Base-by-base conservation (phyloP, 305 asterid genomes). In the Ilex paraguariensis region DNA sequence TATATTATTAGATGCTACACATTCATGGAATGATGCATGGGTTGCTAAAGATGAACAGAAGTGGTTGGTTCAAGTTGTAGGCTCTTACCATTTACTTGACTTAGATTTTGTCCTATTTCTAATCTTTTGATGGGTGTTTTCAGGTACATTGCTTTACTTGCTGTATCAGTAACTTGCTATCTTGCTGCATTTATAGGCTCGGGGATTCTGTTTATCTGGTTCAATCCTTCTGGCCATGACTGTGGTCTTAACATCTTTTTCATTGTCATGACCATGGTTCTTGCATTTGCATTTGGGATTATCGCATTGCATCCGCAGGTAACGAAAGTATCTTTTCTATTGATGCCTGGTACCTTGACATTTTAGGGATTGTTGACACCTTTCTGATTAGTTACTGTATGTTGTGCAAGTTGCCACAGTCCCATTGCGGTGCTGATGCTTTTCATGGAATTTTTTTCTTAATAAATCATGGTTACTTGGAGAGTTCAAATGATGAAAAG, bases 1-100 rank as follows among this genome's bases (percentile, higher is more conserved):
- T 58, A 70, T 93, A 49, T 60, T 93, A 66, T 68, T 93, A 65
- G 98, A 93, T 63, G 96, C 96, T 65, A 89, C 95, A 14, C 96
- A 90, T 70, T 65, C 98, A 11, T 93, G 97, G 98, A 93, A 93
- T 40, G 97, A 93, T 77, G 82, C 97, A 14, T 93, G 94, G 98
- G 98, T 87, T 36, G 95, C 95, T 44, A 93, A 93, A 79, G 97
- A 93, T 16, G 98, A 93, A 71, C 90, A 74, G 69, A 90, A 90
- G 70, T 93, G 98, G 98, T 92, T 53, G 49, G 80, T 73, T 76
- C 59, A 62, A 15, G 53, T 7, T 11, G 16, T 49, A 7, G 14
- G 11, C 16, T n/a, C 7, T 63, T 58, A 58, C 28, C 10, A 33
- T 65, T 60, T 57, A 54, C 56, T 55, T 63, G 56, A 31, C 39